Percentiles rank a stretch among this genome's conserved stretches.
These are phyloP conservation scores for Jackrogersella minutella DNA, from an alignment of 495 filamentous ascomycete genomes.

Conservation along the genomic window DNA sequence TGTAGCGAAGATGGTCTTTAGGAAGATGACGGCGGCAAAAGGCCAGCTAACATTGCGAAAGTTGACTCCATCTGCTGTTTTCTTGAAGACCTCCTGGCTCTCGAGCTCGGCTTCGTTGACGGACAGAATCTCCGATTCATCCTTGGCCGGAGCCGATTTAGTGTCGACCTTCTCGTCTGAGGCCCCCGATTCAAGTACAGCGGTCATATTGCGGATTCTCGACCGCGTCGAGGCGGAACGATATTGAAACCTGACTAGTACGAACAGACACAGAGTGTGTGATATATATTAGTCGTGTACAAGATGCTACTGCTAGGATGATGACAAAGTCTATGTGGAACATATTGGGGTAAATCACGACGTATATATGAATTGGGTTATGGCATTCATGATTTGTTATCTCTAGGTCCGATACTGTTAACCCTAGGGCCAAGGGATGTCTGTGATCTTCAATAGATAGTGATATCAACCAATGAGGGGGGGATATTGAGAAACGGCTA, in stretches of 20 bases:
- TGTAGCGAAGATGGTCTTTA: slow-evolving; percentile 63
- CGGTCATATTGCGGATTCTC: neutral
- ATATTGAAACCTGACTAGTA: neutral
- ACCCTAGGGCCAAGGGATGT: neutral
- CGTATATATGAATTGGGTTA: neutral
- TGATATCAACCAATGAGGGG: slow-evolving; percentile 3
- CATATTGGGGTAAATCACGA: neutral
- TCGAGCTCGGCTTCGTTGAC: slow-evolving; percentile 41
- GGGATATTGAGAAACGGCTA: neutral
- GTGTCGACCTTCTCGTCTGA: slow-evolving; percentile 14
- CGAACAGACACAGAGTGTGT: neutral
- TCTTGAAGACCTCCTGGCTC: slow-evolving; percentile 61
- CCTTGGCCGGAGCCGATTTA: neutral
- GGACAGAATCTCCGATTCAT: neutral
- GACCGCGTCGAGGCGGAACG: neutral
- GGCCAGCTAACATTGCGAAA: slow-evolving; percentile 67
- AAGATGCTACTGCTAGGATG: neutral
- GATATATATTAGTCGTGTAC: neutral
- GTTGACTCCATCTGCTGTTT: slow-evolving; percentile 57
- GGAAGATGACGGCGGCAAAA: slow-evolving; percentile 64
- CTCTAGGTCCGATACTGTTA: neutral
- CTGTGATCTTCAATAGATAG: slow-evolving; percentile 20
- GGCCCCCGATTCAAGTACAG: neutral
- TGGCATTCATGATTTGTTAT: neutral
- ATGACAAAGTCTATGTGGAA: neutral